A percentile compares a stretch with the other conserved stretches of the same genome.
Evolutionary conservation across 2,329 filamentous ascomycete genomes (phyloP).

Genomic region (Sclerotinia nivalis): DNA sequence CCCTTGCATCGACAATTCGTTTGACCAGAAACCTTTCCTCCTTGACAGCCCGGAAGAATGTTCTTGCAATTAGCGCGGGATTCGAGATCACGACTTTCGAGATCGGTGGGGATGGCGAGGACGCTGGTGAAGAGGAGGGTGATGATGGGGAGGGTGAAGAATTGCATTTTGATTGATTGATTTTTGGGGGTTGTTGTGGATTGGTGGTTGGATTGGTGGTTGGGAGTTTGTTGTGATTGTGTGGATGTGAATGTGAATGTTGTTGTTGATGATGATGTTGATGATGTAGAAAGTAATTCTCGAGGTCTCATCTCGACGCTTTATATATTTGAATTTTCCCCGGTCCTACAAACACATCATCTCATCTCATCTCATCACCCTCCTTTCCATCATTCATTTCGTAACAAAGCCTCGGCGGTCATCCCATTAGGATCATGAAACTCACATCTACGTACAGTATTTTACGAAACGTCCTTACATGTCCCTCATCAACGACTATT

Average conservation of each 20-base stretch:
- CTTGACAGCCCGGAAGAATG: background rate
- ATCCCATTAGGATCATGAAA: no score
- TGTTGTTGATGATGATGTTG: background rate
- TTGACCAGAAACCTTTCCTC: background rate
- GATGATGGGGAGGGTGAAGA: background rate
- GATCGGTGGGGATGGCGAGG: background rate
- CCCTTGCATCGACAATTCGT: background rate
- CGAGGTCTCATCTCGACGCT: background rate
- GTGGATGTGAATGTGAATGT: background rate
- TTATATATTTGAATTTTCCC: background rate
- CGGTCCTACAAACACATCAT: background rate
- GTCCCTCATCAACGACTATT: no score
- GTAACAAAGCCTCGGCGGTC: no score
- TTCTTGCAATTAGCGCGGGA: background rate
- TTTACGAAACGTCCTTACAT: no score
- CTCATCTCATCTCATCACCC: background rate
- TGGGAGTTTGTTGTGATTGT: background rate
- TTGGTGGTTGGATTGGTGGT: background rate
- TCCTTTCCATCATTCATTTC: background rate
- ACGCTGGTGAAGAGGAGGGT: background rate
- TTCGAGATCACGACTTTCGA: background rate
- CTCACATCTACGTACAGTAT: no score
- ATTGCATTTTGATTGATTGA: conserved; percentile 5
- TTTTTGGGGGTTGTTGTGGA: background rate
- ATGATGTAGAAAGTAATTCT: background rate